Evolutionary conservation across 805 yeast species (phyloP), one percentile per base, ranked within the genome.

Genomic region (Yarrowia sp.): DNA sequence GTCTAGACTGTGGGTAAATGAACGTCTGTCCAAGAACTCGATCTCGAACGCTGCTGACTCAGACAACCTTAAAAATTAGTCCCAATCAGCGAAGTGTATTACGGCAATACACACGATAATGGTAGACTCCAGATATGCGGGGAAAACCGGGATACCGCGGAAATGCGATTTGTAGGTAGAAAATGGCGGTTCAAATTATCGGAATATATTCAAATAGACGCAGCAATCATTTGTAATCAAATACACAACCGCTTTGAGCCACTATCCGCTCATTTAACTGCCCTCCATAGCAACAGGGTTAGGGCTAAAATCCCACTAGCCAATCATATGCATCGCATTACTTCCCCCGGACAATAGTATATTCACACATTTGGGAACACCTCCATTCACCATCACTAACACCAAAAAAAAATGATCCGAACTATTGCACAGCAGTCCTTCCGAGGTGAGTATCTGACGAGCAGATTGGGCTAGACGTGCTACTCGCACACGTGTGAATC

Each of bases 401-500:
- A 47, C 29, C 38, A 33, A 33, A 51, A 29, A 46, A 47, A 51
- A 38, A 55, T 55, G 61, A 55, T 55, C 47, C 61, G 61, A 55
- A 55, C 61, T 25, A 38, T 55, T 38, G 61, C 61, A 38, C 61
- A 55, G 61, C 61, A 55, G 47, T 38, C 61, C 47, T 14, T 55
- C 29, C 61, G 61, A 55, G 61, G 61, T 55, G 36, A 55, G 61
- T 55, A 39, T 19, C 33, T 16, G 24, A 53, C 14, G 18, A 8
- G 33, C 8, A 53, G 12, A 29, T 29, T 32, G 32, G 27, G 32
- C 14, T 4, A 33, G 35, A 18, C 22, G 18, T 3, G 29, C n/a
- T n/a, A n/a, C n/a, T n/a, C n/a, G n/a, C n/a, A n/a, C n/a, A n/a
- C n/a, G n/a, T n/a, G n/a, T n/a, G n/a, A n/a, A n/a, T n/a, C n/a